Evolutionary conservation across 2,329 filamentous ascomycete species (phyloP).

Genomic region (Apiospora malaysiana): DNA sequence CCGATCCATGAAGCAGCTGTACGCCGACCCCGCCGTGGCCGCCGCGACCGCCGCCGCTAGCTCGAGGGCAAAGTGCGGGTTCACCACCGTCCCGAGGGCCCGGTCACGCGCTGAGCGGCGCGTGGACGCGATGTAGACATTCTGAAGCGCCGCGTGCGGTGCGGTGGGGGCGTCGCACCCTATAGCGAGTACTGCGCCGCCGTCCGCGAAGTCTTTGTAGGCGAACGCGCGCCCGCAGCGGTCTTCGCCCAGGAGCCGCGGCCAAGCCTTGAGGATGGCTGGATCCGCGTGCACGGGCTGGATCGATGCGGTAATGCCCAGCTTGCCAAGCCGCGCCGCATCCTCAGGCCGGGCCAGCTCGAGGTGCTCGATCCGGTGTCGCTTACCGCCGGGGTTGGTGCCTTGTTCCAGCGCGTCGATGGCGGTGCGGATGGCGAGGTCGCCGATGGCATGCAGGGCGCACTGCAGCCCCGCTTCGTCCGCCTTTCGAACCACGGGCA

Average conservation of each 20-base stretch:
- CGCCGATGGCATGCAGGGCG: conserved; percentile 70
- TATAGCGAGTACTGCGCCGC: conserved; percentile 50
- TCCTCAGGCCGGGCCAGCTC: conserved; percentile 63
- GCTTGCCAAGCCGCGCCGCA: conserved; percentile 58
- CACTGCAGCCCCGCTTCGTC: conserved; percentile 61
- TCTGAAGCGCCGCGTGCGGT: conserved; percentile 48
- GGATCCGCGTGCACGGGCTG: conserved; percentile 66
- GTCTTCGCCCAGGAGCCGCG: conserved; percentile 57
- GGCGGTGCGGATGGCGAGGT: conserved; percentile 61
- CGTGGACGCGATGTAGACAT: conserved; percentile 53
- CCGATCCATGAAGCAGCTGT: conserved; percentile 50
- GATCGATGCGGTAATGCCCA: conserved; percentile 66
- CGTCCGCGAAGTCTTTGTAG: conserved; percentile 63
- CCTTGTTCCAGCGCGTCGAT: conserved; percentile 59
- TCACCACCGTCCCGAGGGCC: conserved; percentile 38
- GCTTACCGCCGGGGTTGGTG: conserved; percentile 44
- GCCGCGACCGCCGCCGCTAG: conserved; percentile 48
- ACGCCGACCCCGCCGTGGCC: conserved; percentile 50
- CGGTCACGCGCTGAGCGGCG: conserved; percentile 48
- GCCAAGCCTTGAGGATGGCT: conserved; percentile 66
- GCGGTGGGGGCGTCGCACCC: conserved; percentile 55
- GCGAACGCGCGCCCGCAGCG: conserved; percentile 66
- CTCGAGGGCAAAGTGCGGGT: conserved; percentile 47
- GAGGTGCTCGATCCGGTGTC: conserved; percentile 70
- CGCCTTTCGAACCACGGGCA: conserved; percentile 59